phyloP scores from a whole-genome alignment of 2,329 filamentous ascomycete species.

The Alternaria incomplexa region DNA sequence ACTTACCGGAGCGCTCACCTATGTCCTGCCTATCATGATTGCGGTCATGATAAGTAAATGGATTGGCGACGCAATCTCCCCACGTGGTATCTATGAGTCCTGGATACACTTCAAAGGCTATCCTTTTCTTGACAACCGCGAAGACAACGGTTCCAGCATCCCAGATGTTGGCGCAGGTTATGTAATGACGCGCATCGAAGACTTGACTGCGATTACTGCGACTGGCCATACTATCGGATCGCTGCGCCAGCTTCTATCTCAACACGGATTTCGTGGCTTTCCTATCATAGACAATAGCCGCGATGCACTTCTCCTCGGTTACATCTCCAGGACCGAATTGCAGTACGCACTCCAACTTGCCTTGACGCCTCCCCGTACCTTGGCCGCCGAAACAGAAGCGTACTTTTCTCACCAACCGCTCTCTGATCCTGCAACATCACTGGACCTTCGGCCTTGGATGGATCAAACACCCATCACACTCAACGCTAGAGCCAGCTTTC shows the following conservation, averaged over 20 bases:
- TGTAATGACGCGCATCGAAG: conserved; percentile 91
- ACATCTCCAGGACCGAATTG: conserved; percentile 91
- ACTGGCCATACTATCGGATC: conserved; percentile 85
- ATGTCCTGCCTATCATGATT: conserved; percentile 98
- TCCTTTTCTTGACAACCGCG: conserved; percentile 90
- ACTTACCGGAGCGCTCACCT: conserved; percentile 92
- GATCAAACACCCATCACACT: conserved; percentile 96
- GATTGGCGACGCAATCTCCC: conserved; percentile 94
- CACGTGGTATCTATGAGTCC: conserved; percentile 92
- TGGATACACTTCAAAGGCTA: conserved; percentile 98
- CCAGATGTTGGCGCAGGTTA: conserved; percentile 86
- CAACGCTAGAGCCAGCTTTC: conserved; percentile 74
- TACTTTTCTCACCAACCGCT: conserved; percentile 86
- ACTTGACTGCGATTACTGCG: conserved; percentile 85
- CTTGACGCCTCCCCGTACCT: conserved; percentile 60
- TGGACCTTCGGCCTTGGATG: conserved; percentile 97
- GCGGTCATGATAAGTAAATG: conserved; percentile 98
- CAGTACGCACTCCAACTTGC: conserved; percentile 77
- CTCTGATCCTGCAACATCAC: conserved; percentile 71
- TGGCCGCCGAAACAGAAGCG: conserved; percentile 75
- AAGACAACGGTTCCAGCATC: conserved; percentile 66
- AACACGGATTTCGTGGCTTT: conserved; percentile 85
- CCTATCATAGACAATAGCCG: conserved; percentile 82
- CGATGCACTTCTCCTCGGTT: conserved; percentile 82
- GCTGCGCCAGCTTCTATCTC: conserved; percentile 72